Conservation (phyloP, 2,329 filamentous ascomycete genomes). For the Penicillium sp. region DNA sequence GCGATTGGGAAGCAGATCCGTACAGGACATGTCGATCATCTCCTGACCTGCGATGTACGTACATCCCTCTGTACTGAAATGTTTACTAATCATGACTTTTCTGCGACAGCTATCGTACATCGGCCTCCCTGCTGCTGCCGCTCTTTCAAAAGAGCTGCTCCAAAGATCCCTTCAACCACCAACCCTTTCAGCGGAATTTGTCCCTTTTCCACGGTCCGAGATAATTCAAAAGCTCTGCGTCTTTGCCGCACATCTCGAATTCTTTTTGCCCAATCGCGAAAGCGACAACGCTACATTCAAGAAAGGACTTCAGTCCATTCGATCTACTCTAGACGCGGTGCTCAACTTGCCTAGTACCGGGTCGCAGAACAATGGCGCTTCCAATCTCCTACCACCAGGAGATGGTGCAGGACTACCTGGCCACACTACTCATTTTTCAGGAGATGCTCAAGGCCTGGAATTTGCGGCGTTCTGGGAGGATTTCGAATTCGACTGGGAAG, state of each 20-base stretch:
- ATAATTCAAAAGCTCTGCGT: constrained; percentile 31
- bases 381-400: neutral
- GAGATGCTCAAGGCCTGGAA: neutral
- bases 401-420: neutral
- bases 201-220: constrained; percentile 25
- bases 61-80: too few relatives aligned
- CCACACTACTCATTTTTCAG: neutral
- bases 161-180: constrained; percentile 22
- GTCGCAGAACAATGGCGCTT: neutral
- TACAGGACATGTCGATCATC: neutral
- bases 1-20: constrained; percentile 11
- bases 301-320: constrained; percentile 21
- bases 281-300: constrained; percentile 20
- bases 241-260: constrained; percentile 24
- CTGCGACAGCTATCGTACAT: constrained; percentile 4
- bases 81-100: neutral
- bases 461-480: constrained; percentile 1
- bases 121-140: constrained; percentile 31
- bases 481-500: neutral
- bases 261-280: constrained; percentile 15
- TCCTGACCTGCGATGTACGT: constrained; percentile 13
- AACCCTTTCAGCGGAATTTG: neutral
- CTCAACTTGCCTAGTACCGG: neutral
- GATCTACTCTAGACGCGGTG: constrained; percentile 23
- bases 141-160: constrained; percentile 28